These are phyloP conservation scores for Flaveria floridana DNA, from an alignment of 140 eudicot species.

Conservation along the genomic window DNA sequence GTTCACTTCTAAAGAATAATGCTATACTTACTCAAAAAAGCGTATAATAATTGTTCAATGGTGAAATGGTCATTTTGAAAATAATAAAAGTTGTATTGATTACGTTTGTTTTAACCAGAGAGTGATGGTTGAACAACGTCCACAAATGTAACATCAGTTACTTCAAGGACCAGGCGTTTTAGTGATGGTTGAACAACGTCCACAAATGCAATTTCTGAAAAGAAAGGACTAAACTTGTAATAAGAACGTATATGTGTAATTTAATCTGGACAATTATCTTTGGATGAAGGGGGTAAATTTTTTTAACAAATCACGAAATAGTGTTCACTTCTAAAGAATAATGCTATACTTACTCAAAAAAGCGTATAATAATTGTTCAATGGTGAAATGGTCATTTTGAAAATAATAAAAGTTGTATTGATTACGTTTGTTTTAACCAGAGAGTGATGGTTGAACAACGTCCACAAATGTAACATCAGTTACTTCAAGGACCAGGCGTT, in stretches of 20 bases:
- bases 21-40: neutral
- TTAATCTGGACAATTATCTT: neutral
- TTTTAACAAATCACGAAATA: neutral
- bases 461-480: neutral
- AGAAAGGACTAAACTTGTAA: neutral
- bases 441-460: neutral
- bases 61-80: neutral
- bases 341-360: no score
- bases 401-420: neutral
- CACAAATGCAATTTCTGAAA: neutral
- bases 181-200: neutral
- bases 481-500: neutral
- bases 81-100: neutral
- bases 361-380: neutral
- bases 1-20: no score
- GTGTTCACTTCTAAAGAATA: no score
- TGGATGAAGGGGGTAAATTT: neutral
- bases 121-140: neutral
- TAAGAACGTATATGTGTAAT: neutral
- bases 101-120: neutral
- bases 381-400: neutral
- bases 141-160: neutral
- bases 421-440: neutral
- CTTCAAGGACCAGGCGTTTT: neutral
- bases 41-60: neutral